Evolutionary conservation across 352 stramenopile genomes (phyloP).

Genomic region (Pythium monospermum): DNA sequence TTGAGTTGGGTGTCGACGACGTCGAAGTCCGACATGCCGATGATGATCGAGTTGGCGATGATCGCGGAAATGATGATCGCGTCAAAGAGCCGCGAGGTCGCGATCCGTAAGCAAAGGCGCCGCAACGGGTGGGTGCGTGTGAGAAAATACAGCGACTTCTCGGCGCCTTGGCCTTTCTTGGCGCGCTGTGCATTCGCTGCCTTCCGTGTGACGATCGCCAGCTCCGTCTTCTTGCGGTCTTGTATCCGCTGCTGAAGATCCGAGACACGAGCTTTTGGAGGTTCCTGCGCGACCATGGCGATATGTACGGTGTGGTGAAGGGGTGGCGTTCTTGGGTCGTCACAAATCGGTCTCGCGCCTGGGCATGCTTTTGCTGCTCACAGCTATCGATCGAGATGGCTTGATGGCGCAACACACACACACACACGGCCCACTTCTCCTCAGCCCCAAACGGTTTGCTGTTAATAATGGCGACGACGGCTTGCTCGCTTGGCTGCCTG

Average conservation of each 20-base stretch:
- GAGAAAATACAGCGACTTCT: constrained; percentile 42
- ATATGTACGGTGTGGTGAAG: too few species aligned
- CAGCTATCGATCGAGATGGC: too few species aligned
- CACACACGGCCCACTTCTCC: too few species aligned
- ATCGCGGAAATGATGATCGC: constrained; percentile 84
- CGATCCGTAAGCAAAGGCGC: constrained; percentile 39
- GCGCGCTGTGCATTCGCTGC: constrained; percentile 5
- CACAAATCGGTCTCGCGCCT: too few species aligned
- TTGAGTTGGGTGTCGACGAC: constrained; percentile 65
- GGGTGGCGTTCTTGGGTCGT: too few species aligned
- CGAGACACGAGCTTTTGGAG: constrained; percentile 17
- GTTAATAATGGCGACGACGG: too few species aligned
- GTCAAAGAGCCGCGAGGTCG: constrained; percentile 70
- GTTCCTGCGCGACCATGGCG: too few species aligned
- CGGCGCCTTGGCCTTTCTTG: constrained; percentile 38
- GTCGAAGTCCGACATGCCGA: constrained; percentile 81
- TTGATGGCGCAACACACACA: too few species aligned
- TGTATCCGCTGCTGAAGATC: constrained; percentile 27
- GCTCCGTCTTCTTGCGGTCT: constrained; percentile 24
- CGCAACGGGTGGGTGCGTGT: constrained; percentile 45
- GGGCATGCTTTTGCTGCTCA: too few species aligned
- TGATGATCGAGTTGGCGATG: constrained; percentile 80
- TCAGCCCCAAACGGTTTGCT: too few species aligned
- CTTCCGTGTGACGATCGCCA: constrained; percentile 19
- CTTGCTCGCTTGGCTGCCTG: too few species aligned